phyloP scores from a whole-genome alignment of 192 early-diverging fungal species.

The Podila horticola region DNA sequence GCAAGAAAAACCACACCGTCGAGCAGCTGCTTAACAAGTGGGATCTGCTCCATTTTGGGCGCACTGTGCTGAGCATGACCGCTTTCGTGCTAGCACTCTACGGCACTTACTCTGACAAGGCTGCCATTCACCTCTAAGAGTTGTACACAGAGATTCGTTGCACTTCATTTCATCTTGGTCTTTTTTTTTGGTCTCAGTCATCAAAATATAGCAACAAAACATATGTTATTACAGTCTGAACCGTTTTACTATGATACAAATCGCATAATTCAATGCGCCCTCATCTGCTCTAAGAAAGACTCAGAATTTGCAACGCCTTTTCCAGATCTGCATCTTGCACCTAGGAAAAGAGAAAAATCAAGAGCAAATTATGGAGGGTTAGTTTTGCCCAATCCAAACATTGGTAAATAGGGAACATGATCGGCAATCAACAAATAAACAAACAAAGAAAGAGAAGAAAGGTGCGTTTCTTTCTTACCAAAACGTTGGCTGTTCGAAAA shows the following conservation, averaged over 20 bases:
- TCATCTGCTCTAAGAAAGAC: not conserved
- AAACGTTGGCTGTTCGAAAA: slow-evolving; percentile 64
- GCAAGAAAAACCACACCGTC: not conserved
- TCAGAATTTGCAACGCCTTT: slow-evolving; percentile 37
- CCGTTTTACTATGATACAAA: too few relatives aligned
- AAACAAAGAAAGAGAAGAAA: not conserved
- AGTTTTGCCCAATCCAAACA: not conserved
- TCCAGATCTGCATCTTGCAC: slow-evolving; percentile 42
- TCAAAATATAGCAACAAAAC: not conserved
- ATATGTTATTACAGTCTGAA: too few relatives aligned
- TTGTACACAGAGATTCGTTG: not conserved
- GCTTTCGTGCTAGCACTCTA: slow-evolving; percentile 26
- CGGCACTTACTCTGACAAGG: not conserved
- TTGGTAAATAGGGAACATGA: too few relatives aligned
- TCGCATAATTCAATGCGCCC: too few relatives aligned
- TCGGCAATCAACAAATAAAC: not conserved
- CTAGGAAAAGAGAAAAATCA: slow-evolving; percentile 2
- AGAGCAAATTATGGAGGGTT: not conserved
- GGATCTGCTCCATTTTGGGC: slow-evolving; percentile 32
- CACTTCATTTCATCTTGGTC: not conserved
- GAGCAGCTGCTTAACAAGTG: slow-evolving; percentile 23
- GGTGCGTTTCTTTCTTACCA: slow-evolving; percentile 47
- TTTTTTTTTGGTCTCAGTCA: not conserved
- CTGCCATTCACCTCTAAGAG: not conserved
- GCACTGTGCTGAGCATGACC: slow-evolving; percentile 4